These are phyloP conservation scores for Nannizziopsis arthrosporioides DNA, from an alignment of 2,329 filamentous ascomycete genomes.

Conservation along the genomic window DNA sequence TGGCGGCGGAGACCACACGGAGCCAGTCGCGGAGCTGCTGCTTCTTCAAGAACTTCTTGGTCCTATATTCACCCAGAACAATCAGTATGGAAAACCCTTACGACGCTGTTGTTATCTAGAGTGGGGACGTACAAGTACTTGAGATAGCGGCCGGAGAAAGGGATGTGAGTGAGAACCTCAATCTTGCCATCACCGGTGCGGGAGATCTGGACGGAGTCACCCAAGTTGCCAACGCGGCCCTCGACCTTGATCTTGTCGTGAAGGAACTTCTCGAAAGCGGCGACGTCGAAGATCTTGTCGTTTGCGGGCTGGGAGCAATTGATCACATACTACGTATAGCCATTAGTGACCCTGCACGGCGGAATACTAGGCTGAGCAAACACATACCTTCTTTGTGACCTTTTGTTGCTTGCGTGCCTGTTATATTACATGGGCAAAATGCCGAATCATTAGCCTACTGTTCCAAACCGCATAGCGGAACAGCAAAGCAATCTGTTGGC, in stretches of 20 bases:
- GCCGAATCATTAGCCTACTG: conserved; percentile 84
- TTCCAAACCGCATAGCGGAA: conserved; percentile 49
- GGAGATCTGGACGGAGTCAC: conserved; percentile 80
- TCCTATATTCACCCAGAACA: conserved; percentile 48
- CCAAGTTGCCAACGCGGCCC: conserved; percentile 94
- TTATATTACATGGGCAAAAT: conserved; percentile 33
- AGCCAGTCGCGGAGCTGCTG: conserved; percentile 99
- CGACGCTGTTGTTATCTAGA: not conserved
- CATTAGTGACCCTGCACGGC: not conserved
- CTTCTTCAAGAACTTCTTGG: conserved; percentile 99
- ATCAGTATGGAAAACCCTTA: too few species aligned
- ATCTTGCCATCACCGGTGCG: conserved; percentile 94
- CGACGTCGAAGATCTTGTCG: conserved; percentile 99
- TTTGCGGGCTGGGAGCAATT: conserved; percentile 94
- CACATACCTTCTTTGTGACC: conserved; percentile 39
- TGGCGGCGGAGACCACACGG: conserved; percentile 92
- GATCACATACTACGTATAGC: conserved; percentile 71
- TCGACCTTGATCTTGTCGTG: conserved; percentile 99
- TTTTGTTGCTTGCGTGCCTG: conserved; percentile 40
- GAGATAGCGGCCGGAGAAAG: conserved; percentile 96
- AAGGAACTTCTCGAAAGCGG: conserved; percentile 99
- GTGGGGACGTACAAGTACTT: conserved; percentile 80
- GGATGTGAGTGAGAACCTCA: conserved; percentile 92
- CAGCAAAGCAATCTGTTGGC: conserved; percentile 76
- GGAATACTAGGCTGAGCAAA: not conserved